Percentiles rank a stretch among this genome's conserved stretches.
These are phyloP conservation scores for Orbilia ellipsospora DNA, from an alignment of 2,329 filamentous ascomycete genomes.

Conservation along the genomic window DNA sequence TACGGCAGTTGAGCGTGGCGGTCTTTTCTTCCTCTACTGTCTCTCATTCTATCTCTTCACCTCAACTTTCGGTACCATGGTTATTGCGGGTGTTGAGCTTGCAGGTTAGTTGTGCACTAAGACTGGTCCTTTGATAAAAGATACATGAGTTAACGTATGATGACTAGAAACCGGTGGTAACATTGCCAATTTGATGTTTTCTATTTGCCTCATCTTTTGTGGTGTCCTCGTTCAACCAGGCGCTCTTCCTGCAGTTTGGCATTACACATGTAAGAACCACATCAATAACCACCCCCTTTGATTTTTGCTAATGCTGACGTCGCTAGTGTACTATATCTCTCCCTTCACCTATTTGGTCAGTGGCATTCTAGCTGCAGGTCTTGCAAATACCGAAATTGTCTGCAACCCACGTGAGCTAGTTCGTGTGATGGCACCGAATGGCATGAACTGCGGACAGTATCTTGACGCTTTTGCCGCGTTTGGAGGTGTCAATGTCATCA, in stretches of 20 bases:
- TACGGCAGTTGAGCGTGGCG: slow-evolving; percentile 75
- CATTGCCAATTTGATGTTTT: slow-evolving; percentile 68
- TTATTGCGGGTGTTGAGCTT: slow-evolving; percentile 79
- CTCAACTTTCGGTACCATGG: slow-evolving; percentile 81
- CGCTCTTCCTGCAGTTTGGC: slow-evolving; percentile 78
- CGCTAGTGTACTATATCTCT: slow-evolving; percentile 63
- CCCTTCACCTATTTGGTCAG: slow-evolving; percentile 85
- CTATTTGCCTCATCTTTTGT: slow-evolving; percentile 58
- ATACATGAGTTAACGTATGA: background rate
- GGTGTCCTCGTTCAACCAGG: slow-evolving; percentile 66
- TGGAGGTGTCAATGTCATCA: slow-evolving; percentile 69
- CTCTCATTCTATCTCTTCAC: slow-evolving; percentile 81
- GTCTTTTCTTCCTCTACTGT: slow-evolving; percentile 81
- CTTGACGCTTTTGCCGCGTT: slow-evolving; percentile 63
- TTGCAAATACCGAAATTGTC: slow-evolving; percentile 73
- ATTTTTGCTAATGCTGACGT: background rate
- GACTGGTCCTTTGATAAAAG: background rate
- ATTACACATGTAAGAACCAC: slow-evolving; percentile 67
- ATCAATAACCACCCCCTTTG: no score
- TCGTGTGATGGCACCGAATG: slow-evolving; percentile 71
- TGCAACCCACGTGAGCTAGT: slow-evolving; percentile 79
- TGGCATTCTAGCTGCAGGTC: slow-evolving; percentile 75
- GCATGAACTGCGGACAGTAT: slow-evolving; percentile 72
- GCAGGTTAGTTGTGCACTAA: slow-evolving; percentile 69
- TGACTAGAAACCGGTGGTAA: slow-evolving; percentile 74